Percentiles rank a stretch among this genome's conserved stretches.
Evolutionary conservation across 2,329 filamentous ascomycete genomes (phyloP).

Genomic region (Orbilia oligospora): DNA sequence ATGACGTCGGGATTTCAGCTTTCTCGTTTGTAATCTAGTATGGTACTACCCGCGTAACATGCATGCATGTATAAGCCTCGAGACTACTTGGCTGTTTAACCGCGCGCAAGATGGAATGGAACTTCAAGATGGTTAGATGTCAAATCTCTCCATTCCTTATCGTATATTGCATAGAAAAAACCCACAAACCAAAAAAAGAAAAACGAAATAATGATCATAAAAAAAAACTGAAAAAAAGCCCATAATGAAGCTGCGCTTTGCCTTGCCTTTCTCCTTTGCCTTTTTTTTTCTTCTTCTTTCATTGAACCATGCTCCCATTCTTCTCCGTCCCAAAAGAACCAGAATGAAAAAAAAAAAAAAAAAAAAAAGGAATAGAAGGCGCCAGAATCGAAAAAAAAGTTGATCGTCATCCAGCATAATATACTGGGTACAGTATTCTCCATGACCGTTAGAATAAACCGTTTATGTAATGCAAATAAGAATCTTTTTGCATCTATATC

Average conservation of each 20-base stretch:
- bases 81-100: no score
- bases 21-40: no score
- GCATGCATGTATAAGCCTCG: no score
- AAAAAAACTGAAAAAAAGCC: constrained; percentile 17
- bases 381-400: constrained; percentile 13
- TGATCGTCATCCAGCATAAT: not conserved
- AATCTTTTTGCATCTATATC: constrained; percentile 20
- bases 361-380: constrained; percentile 9
- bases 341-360: constrained; percentile 9
- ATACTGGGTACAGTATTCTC: not conserved
- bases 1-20: no score
- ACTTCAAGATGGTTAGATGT: not conserved
- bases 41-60: no score
- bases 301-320: constrained; percentile 23
- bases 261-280: not conserved
- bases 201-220: not conserved
- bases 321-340: constrained; percentile 18
- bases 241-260: constrained; percentile 8
- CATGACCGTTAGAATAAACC: not conserved
- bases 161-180: constrained; percentile 20
- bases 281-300: not conserved
- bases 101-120: no score
- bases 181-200: not conserved
- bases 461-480: constrained; percentile 13
- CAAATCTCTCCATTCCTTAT: constrained; percentile 23